Conservation (phyloP, 192 early-diverging fungal genomes). For the Radiomyces spectabilis region DNA sequence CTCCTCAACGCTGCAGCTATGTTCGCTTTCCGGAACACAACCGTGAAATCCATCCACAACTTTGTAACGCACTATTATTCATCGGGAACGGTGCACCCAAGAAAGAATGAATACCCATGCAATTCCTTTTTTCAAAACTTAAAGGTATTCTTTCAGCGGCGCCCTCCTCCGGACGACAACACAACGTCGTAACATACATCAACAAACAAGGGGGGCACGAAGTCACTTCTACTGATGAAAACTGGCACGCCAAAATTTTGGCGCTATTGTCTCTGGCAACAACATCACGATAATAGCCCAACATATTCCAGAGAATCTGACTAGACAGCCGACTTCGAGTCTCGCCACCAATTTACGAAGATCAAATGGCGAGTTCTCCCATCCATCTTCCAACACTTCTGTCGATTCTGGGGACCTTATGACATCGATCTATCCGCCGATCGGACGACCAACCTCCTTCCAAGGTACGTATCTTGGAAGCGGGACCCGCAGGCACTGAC, state of each 20-base stretch:
- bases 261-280: neutral
- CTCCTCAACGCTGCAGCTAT: too few species aligned
- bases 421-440: slow-evolving; percentile 9
- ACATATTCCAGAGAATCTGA: neutral
- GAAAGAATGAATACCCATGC: too few species aligned
- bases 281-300: neutral
- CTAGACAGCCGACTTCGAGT: neutral
- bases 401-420: neutral
- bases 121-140: too few species aligned
- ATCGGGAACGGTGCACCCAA: too few species aligned
- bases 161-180: slow-evolving; percentile 5
- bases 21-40: too few species aligned
- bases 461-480: slow-evolving; percentile 15
- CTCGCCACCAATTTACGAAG: neutral
- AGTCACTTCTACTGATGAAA: slow-evolving; percentile 11
- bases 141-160: too few species aligned
- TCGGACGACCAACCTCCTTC: neutral
- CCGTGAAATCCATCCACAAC: too few species aligned
- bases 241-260: slow-evolving; percentile 7
- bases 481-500: neutral
- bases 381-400: neutral
- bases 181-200: neutral
- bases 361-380: slow-evolving; percentile 1
- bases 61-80: too few species aligned
- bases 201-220: slow-evolving; percentile 13